Evolutionary conservation across 441 rosid species (phyloP).

Genomic region (Bocquillonia castaneifolia): DNA sequence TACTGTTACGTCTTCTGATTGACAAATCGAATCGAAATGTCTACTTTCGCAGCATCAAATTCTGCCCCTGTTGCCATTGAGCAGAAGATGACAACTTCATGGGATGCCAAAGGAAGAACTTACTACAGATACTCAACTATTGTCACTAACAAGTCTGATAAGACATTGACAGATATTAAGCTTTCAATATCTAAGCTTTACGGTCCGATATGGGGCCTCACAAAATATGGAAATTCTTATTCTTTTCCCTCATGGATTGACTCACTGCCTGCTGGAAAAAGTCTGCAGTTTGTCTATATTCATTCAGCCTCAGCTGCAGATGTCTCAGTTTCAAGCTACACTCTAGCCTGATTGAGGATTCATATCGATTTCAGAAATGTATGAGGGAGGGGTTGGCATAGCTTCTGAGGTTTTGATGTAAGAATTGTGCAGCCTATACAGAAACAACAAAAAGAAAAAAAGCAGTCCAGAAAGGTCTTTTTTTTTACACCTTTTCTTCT

Average conservation of each 20-base stretch:
- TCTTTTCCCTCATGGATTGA: slow-evolving; percentile 75
- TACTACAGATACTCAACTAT: slow-evolving; percentile 79
- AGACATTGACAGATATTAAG: slow-evolving; percentile 55
- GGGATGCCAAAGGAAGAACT: slow-evolving; percentile 59
- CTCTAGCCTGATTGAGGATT: slow-evolving; percentile 44
- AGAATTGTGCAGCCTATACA: slow-evolving; percentile 59
- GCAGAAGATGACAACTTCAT: slow-evolving; percentile 72
- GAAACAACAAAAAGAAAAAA: slow-evolving; percentile 24
- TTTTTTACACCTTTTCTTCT: slow-evolving; percentile 21
- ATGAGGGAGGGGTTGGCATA: slow-evolving; percentile 2
- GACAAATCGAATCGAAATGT: neutral
- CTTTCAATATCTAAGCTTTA: slow-evolving; percentile 75
- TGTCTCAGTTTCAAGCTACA: slow-evolving; percentile 71
- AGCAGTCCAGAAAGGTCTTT: slow-evolving; percentile 34
- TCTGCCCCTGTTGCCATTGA: slow-evolving; percentile 55
- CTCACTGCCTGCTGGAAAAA: slow-evolving; percentile 63
- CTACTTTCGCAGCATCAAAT: slow-evolving; percentile 40
- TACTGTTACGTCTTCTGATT: too few species aligned
- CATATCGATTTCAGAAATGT: slow-evolving; percentile 8
- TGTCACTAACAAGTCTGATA: slow-evolving; percentile 69
- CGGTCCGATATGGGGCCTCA: slow-evolving; percentile 94
- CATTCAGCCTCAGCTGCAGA: slow-evolving; percentile 68
- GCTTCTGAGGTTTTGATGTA: slow-evolving; percentile 36
- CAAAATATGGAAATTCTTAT: slow-evolving; percentile 49
- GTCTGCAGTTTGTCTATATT: slow-evolving; percentile 84